Conservation (phyloP, 345 rosid species). For the Citrus sinensis region DVS_A1.0 CM039164.1:134501-135000, state of each 20-base stretch:
- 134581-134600: background rate
- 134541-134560: background rate
- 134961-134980: slow-evolving; percentile 30
- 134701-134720: background rate
- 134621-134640: no score
- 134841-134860: background rate
- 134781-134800: background rate
- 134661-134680: background rate
- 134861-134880: background rate
- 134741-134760: background rate
- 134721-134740: background rate
- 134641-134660: background rate
- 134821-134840: background rate
- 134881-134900: background rate
- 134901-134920: background rate
- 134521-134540: background rate
- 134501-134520: background rate
- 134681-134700: background rate
- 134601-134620: background rate
- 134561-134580: background rate
- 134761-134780: background rate
- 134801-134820: background rate
- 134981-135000: slow-evolving; percentile 49
- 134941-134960: slow-evolving; percentile 14
- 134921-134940: slow-evolving; percentile 1